These are phyloP conservation scores for Suillus sp. DNA, from an alignment of 768 basidiomycete genomes.

Conservation along the genomic window DNA sequence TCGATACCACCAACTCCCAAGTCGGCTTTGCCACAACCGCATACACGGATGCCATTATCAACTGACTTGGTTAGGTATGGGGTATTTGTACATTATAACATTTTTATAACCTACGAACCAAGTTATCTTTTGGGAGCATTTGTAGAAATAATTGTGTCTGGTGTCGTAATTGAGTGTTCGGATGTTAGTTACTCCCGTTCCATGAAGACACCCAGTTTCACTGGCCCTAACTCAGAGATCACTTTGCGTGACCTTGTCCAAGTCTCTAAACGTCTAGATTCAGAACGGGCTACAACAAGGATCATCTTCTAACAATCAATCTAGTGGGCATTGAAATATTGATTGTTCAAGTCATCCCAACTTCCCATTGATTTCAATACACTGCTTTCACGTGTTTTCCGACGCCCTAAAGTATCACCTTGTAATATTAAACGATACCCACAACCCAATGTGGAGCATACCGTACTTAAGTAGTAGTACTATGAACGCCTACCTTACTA, in stretches of 20 bases:
- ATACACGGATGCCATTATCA: background rate
- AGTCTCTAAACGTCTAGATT: too few relatives aligned
- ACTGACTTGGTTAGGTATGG: background rate
- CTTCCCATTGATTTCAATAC: background rate
- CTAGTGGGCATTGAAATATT: too few relatives aligned
- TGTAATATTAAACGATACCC: slow-evolving; percentile 1
- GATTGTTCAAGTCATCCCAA: background rate
- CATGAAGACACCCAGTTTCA: background rate
- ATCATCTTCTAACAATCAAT: too few relatives aligned
- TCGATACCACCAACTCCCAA: background rate
- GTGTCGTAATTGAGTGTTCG: background rate
- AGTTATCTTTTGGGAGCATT: background rate
- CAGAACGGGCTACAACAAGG: too few relatives aligned
- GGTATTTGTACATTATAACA: background rate
- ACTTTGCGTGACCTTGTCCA: background rate
- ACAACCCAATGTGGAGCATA: background rate
- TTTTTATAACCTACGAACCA: background rate
- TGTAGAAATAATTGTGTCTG: too few relatives aligned
- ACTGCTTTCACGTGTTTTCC: background rate
- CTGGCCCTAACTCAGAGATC: too few relatives aligned
- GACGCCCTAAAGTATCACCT: background rate
- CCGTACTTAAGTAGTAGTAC: background rate
- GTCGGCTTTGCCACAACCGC: background rate
- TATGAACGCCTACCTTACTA: background rate
- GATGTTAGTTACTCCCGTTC: background rate